phyloP scores from a whole-genome alignment of 164 flowering plant genomes.

The Piper longum region DNA sequence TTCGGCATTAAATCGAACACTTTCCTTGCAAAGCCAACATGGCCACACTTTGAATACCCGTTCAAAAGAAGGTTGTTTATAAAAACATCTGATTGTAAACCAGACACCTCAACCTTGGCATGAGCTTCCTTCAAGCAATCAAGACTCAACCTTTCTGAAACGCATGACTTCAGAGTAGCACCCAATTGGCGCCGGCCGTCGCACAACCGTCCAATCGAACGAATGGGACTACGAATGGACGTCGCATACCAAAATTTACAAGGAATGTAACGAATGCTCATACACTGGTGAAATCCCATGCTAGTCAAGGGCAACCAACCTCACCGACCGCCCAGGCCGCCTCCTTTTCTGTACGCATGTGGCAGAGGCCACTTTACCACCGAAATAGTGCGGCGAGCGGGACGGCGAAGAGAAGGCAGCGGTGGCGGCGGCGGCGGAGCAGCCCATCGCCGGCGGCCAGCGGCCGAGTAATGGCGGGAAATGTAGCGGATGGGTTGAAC shows the following conservation, averaged over 20 bases:
- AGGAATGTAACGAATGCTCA: too few relatives aligned
- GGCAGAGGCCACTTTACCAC: too few relatives aligned
- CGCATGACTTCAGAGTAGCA: constrained; percentile 19
- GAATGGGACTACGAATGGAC: constrained; percentile 2
- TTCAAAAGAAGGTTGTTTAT: constrained; percentile 28
- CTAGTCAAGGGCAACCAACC: too few relatives aligned
- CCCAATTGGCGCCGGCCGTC: constrained; percentile 24
- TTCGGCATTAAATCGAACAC: constrained; percentile 46
- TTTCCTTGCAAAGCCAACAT: constrained; percentile 17
- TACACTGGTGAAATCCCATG: too few relatives aligned
- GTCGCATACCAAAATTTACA: background rate
- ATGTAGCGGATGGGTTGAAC: too few relatives aligned
- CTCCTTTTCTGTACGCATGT: too few relatives aligned
- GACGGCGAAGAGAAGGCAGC: too few relatives aligned
- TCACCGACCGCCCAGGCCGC: too few relatives aligned
- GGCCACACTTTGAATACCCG: constrained; percentile 21
- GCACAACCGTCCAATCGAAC: constrained; percentile 4
- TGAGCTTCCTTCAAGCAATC: constrained; percentile 18
- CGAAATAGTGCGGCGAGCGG: too few relatives aligned
- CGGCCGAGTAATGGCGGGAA: too few relatives aligned
- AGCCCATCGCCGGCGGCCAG: too few relatives aligned
- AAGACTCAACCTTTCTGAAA: constrained; percentile 7
- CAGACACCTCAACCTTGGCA: constrained; percentile 26
- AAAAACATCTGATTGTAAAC: constrained; percentile 31
- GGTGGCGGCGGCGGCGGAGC: too few relatives aligned